A percentile compares a stretch with the other conserved stretches of the same genome.
These are phyloP conservation scores for Leccinum boreale DNA, from an alignment of 768 basidiomycete species.

Conservation along the genomic window DNA sequence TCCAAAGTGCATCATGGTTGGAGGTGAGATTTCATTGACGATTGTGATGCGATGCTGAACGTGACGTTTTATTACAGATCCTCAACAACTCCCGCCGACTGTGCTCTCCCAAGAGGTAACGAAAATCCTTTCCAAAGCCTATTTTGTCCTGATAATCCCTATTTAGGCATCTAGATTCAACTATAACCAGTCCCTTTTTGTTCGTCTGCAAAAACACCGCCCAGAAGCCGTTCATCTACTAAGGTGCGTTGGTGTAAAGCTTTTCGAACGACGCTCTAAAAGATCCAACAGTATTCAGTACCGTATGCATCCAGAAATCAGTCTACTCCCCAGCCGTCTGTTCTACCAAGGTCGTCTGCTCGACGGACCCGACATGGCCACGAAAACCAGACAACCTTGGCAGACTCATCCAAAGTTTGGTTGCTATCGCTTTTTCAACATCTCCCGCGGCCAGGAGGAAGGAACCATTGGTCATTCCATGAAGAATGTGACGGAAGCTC, in stretches of 20 bases:
- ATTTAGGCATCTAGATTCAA: slow-evolving; percentile 59
- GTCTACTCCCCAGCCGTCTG: slow-evolving; percentile 77
- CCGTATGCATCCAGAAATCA: slow-evolving; percentile 98
- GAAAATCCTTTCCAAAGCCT: slow-evolving; percentile 20
- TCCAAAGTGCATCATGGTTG: slow-evolving; percentile 87
- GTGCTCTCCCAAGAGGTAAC: slow-evolving; percentile 62
- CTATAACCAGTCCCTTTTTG: slow-evolving; percentile 92
- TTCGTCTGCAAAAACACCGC: slow-evolving; percentile 76
- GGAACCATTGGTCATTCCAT: slow-evolving; percentile 59
- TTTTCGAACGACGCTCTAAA: not conserved
- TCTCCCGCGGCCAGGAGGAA: slow-evolving; percentile 63
- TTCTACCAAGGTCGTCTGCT: slow-evolving; percentile 81
- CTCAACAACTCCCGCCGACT: slow-evolving; percentile 95
- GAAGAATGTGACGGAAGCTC: slow-evolving; percentile 71
- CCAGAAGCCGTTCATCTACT: slow-evolving; percentile 88
- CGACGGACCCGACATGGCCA: slow-evolving; percentile 88
- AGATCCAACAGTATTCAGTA: slow-evolving; percentile 80
- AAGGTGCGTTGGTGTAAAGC: slow-evolving; percentile 49
- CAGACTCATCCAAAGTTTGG: slow-evolving; percentile 76
- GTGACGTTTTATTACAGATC: slow-evolving; percentile 44
- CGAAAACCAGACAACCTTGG: slow-evolving; percentile 83
- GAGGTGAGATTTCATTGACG: slow-evolving; percentile 45
- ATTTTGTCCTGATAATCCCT: slow-evolving; percentile 6
- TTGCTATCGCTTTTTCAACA: slow-evolving; percentile 87
- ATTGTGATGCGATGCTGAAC: not conserved